A percentile compares a stretch with the other conserved stretches of the same genome.
These are phyloP conservation scores for Dunaliella sp. DNA, from an alignment of 139 green algal species.

Conservation along the genomic window DNA sequence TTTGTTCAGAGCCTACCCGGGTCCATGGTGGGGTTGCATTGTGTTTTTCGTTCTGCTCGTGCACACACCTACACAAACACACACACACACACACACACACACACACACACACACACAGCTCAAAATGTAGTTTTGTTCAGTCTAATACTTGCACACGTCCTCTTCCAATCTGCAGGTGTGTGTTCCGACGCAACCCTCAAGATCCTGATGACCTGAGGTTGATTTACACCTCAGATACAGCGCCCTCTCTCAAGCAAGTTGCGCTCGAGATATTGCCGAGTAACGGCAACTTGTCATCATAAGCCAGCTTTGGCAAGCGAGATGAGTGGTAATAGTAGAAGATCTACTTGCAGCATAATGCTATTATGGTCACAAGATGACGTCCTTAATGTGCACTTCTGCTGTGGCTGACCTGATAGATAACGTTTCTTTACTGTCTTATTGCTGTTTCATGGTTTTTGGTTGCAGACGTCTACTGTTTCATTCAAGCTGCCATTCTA, in stretches of 20 bases:
- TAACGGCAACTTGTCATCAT: too few relatives aligned
- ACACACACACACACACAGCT: background rate
- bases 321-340: too few relatives aligned
- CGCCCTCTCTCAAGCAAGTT: slow-evolving; percentile 76
- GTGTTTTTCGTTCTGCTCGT: background rate
- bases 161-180: slow-evolving; percentile 36
- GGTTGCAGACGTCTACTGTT: too few relatives aligned
- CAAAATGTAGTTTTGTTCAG: background rate
- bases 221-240: slow-evolving; percentile 60
- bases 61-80: background rate
- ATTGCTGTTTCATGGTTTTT: too few relatives aligned
- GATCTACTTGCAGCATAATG: too few relatives aligned
- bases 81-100: too few relatives aligned
- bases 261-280: slow-evolving; percentile 78
- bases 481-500: too few relatives aligned
- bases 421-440: too few relatives aligned
- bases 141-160: background rate
- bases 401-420: too few relatives aligned
- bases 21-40: slow-evolving; percentile 58
- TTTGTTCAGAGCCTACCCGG: slow-evolving; percentile 29
- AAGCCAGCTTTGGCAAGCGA: too few relatives aligned
- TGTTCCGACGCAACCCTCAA: slow-evolving; percentile 50
- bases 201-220: slow-evolving; percentile 28
- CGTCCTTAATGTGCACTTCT: too few relatives aligned
- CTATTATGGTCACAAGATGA: too few relatives aligned